Conservation (phyloP, 1,139 yeast genomes). For the Barnettozyma hawaiiensis region DNA sequence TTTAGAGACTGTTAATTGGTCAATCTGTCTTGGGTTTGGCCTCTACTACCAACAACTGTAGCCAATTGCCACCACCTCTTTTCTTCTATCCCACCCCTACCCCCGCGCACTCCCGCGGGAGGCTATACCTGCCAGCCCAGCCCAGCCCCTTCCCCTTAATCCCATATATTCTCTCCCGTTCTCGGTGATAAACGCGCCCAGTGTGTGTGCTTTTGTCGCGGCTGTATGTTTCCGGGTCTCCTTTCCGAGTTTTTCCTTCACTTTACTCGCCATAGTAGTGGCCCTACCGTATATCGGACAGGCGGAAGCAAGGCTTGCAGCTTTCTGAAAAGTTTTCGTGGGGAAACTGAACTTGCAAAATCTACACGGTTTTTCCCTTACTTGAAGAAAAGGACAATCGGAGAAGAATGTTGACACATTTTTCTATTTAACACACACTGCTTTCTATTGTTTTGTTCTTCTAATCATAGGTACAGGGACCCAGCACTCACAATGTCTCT, state of each 20-base stretch:
- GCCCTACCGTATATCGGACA: not conserved
- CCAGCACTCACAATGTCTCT: conserved; percentile 97
- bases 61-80: too few species aligned
- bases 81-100: too few species aligned
- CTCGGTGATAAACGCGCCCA: not conserved
- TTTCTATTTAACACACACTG: too few species aligned
- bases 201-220: too few species aligned
- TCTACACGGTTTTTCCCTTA: conserved; percentile 2
- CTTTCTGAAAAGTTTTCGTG: conserved; percentile 1
- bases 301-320: not conserved
- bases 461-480: conserved; percentile 50
- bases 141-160: too few species aligned
- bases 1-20: not conserved
- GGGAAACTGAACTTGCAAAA: not conserved
- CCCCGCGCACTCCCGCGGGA: not conserved
- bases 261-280: not conserved
- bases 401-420: conserved; percentile 4
- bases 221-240: not conserved
- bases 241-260: conserved; percentile 1
- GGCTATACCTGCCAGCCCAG: too few species aligned
- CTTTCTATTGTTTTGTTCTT: not conserved
- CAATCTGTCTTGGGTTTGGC: too few species aligned
- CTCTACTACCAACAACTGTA: too few species aligned
- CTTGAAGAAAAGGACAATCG: too few species aligned
- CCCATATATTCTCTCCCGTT: not conserved